A percentile compares a stretch with the other conserved stretches of the same genome.
Conservation (phyloP, 2,329 filamentous ascomycete species). For the Penicillium sp. region DNA sequence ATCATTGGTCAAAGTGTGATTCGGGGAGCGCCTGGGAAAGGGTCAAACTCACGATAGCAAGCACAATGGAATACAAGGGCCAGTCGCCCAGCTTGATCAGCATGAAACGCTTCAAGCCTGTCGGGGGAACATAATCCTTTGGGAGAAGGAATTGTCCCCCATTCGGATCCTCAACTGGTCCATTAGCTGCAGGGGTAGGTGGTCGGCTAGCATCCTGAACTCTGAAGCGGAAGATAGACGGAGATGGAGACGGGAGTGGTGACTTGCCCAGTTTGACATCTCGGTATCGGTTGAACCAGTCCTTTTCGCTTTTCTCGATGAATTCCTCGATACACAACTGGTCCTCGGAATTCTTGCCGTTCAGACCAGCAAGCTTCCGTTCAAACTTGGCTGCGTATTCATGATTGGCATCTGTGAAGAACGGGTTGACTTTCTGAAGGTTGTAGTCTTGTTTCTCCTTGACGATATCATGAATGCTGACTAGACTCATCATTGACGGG, state of each 20-base stretch:
- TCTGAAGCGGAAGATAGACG: conserved; percentile 4
- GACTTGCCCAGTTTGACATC: conserved; percentile 50
- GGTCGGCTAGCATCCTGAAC: conserved; percentile 21
- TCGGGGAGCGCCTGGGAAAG: too few species aligned
- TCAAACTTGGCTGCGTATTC: conserved; percentile 54
- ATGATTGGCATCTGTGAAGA: conserved; percentile 57
- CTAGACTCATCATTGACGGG: conserved; percentile 43
- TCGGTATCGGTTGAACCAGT: conserved; percentile 55
- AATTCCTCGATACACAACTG: conserved; percentile 58
- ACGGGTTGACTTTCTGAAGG: conserved; percentile 59
- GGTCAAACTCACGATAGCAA: conserved; percentile 39
- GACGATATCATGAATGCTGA: conserved; percentile 44
- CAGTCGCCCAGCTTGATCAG: conserved; percentile 52
- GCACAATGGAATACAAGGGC: conserved; percentile 55
- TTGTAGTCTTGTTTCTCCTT: conserved; percentile 50
- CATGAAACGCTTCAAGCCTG: conserved; percentile 49
- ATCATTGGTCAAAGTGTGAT: too few species aligned
- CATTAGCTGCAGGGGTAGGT: conserved; percentile 22
- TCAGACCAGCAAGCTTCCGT: conserved; percentile 47
- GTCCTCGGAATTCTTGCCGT: conserved; percentile 49
- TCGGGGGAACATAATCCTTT: conserved; percentile 49
- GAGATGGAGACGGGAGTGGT: conserved; percentile 27
- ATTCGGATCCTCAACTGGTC: conserved; percentile 29
- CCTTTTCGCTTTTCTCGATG: conserved; percentile 56
- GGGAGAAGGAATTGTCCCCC: conserved; percentile 47